Conservation (phyloP, 768 basidiomycete species). For the Rhodotorula taiwanensis region DNA sequence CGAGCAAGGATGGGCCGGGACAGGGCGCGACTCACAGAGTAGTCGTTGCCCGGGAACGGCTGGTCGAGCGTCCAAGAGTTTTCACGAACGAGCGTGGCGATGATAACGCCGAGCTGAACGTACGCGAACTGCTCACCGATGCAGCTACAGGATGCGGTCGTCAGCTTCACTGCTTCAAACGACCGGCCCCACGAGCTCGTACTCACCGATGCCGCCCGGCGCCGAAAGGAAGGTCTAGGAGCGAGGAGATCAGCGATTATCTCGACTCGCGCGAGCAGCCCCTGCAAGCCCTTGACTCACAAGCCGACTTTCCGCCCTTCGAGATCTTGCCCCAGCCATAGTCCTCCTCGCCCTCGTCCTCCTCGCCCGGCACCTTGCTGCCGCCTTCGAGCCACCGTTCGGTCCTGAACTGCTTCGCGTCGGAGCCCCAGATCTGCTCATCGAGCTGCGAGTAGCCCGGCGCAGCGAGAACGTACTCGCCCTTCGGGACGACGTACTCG, state of each 20-base stretch:
- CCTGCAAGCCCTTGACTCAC: slow-evolving; percentile 1
- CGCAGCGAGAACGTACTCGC: slow-evolving; percentile 79
- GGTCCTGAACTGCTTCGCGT: slow-evolving; percentile 63
- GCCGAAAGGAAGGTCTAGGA: slow-evolving; percentile 87
- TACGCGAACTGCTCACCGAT: slow-evolving; percentile 87
- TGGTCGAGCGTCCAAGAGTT: slow-evolving; percentile 65
- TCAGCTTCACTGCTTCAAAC: no score
- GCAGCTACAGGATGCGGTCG: neutral
- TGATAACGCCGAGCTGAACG: slow-evolving; percentile 77
- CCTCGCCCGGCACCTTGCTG: slow-evolving; percentile 67
- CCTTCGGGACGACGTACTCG: slow-evolving; percentile 79
- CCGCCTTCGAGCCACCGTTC: slow-evolving; percentile 75
- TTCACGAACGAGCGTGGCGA: slow-evolving; percentile 68
- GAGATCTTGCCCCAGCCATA: slow-evolving; percentile 89
- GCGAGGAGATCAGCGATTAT: no score
- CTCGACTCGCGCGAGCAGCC: neutral
- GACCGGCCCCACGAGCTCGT: neutral
- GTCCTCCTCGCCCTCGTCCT: slow-evolving; percentile 70
- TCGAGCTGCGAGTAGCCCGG: slow-evolving; percentile 85
- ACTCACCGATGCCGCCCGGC: slow-evolving; percentile 54
- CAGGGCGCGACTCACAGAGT: slow-evolving; percentile 54
- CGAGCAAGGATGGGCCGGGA: neutral
- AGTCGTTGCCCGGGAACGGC: slow-evolving; percentile 74
- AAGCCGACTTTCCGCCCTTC: slow-evolving; percentile 40
- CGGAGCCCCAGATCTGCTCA: slow-evolving; percentile 68